Evolutionary conservation across 2,329 filamentous ascomycete species (phyloP).

Genomic region (Lachnellula hyalina): DNA sequence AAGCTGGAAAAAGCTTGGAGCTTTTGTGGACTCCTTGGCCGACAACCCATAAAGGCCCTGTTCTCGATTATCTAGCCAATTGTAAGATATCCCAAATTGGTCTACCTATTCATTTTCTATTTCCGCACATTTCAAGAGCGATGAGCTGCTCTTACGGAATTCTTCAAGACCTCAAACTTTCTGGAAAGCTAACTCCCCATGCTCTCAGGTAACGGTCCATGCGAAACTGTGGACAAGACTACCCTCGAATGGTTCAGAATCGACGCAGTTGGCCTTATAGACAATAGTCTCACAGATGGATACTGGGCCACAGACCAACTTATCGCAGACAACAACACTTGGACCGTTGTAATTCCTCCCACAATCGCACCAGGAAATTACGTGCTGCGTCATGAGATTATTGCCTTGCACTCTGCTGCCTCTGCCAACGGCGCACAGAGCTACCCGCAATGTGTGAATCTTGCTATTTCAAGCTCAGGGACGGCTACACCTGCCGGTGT

Average conservation of each 20-base stretch:
- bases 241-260: conserved; percentile 41
- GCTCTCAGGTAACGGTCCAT: conserved; percentile 31
- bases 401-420: conserved; percentile 25
- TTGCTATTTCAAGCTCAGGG: conserved; percentile 41
- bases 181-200: background rate
- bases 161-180: background rate
- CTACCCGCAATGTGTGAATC: conserved; percentile 47
- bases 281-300: conserved; percentile 27
- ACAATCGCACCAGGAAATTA: conserved; percentile 43
- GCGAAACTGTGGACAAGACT: conserved; percentile 36
- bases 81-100: conserved; percentile 5
- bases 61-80: conserved; percentile 30
- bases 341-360: conserved; percentile 42
- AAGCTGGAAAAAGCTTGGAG: conserved; percentile 44
- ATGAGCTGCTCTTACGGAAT: too few relatives aligned
- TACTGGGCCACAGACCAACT: conserved; percentile 43
- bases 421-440: conserved; percentile 41
- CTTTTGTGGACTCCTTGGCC: conserved; percentile 56
- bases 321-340: conserved; percentile 48
- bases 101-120: too few relatives aligned
- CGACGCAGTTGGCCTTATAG: conserved; percentile 33
- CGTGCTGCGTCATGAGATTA: conserved; percentile 44
- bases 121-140: too few relatives aligned
- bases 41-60: conserved; percentile 47
- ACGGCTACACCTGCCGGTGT: conserved; percentile 34